phyloP scores from a whole-genome alignment of 192 early-diverging fungal genomes.

The Mortierella antarctica region DNA sequence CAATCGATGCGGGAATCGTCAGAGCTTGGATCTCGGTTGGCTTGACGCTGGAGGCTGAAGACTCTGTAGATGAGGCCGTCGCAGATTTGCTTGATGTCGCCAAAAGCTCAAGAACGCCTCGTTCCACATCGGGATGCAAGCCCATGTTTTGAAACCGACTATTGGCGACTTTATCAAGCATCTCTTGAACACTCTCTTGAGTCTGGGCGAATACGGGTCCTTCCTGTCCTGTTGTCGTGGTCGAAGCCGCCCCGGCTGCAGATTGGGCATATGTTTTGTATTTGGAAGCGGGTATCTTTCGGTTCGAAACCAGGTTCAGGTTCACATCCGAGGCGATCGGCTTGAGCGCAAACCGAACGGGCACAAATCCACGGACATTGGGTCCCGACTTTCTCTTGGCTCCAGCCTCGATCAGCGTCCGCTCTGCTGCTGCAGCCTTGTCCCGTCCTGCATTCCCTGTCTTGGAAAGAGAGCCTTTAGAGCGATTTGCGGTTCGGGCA shows the following conservation, averaged over 20 bases:
- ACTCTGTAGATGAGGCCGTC: slow-evolving; percentile 1
- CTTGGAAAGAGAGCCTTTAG: slow-evolving; percentile 1
- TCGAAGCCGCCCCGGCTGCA: background rate
- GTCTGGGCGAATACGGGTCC: slow-evolving; percentile 33
- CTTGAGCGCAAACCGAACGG: slow-evolving; percentile 67
- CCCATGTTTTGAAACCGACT: slow-evolving; percentile 73
- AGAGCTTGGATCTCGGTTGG: slow-evolving; percentile 90
- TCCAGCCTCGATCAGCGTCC: slow-evolving; percentile 39
- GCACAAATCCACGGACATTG: slow-evolving; percentile 66
- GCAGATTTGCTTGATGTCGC: slow-evolving; percentile 1
- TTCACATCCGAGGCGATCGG: slow-evolving; percentile 66
- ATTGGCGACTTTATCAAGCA: slow-evolving; percentile 28
- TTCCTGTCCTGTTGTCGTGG: background rate
- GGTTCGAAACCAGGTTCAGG: slow-evolving; percentile 37
- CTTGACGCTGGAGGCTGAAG: slow-evolving; percentile 23
- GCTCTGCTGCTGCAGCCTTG: slow-evolving; percentile 44
- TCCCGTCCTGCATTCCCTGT: slow-evolving; percentile 51
- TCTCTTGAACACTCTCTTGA: slow-evolving; percentile 31
- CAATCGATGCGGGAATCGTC: slow-evolving; percentile 78
- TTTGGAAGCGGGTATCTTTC: slow-evolving; percentile 32
- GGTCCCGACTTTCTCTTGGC: slow-evolving; percentile 37
- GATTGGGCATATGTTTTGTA: slow-evolving; percentile 24
- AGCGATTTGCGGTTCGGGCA: background rate
- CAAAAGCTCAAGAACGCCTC: slow-evolving; percentile 56
- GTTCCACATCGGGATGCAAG: slow-evolving; percentile 64